These are phyloP conservation scores for Gaeumannomyces sp. DNA, from an alignment of 2,329 filamentous ascomycete species.

Conservation along the genomic window DNA sequence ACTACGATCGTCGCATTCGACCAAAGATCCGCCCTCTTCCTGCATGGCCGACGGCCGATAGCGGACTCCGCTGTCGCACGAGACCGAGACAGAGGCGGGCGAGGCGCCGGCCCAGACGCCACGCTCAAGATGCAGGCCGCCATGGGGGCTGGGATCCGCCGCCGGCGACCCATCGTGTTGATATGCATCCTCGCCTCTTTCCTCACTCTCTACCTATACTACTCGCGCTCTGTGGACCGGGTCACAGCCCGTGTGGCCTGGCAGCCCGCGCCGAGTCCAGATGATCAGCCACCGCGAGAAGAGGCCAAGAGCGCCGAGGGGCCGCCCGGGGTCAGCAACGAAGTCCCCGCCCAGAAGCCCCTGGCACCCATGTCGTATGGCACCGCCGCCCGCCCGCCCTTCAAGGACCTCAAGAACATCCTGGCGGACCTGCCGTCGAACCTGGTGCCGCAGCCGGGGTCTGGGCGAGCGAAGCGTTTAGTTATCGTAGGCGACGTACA, in stretches of 20 bases:
- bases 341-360: neutral
- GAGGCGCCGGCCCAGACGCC: neutral
- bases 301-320: neutral
- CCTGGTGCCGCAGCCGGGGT: conserved; percentile 22
- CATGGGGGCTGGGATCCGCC: conserved; percentile 14
- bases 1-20: neutral
- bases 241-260: neutral
- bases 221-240: conserved; percentile 19
- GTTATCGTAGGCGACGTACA: conserved; percentile 89
- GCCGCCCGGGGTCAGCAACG: conserved; percentile 1
- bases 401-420: conserved; percentile 23
- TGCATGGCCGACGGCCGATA: neutral
- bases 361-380: conserved; percentile 33
- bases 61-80: neutral
- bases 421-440: conserved; percentile 26
- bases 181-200: conserved; percentile 27
- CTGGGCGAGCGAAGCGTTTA: conserved; percentile 47
- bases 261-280: neutral
- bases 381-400: conserved; percentile 30
- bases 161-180: conserved; percentile 26
- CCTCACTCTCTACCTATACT: conserved; percentile 27
- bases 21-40: neutral
- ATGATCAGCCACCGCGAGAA: neutral
- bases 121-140: conserved; percentile 7
- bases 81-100: neutral